phyloP scores from a whole-genome alignment of 2,329 filamentous ascomycete genomes.

The Diplodia sapinea region DNA sequence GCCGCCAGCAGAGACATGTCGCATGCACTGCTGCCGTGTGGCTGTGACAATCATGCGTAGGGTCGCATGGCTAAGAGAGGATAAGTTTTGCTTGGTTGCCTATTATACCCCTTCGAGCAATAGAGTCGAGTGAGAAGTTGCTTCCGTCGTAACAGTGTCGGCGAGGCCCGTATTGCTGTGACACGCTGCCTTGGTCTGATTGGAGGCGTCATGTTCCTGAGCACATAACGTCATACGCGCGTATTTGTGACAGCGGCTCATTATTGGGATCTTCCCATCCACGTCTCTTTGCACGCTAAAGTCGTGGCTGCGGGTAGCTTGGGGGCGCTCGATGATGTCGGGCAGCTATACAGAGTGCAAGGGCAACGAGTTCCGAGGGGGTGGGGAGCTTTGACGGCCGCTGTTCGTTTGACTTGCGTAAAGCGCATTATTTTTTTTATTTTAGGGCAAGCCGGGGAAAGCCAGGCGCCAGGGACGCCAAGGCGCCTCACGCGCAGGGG shows the following conservation, averaged over 20 bases:
- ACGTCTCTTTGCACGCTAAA: slow-evolving; percentile 3
- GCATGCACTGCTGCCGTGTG: not conserved
- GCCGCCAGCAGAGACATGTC: not conserved
- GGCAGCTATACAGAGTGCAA: slow-evolving; percentile 9
- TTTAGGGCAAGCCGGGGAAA: not conserved
- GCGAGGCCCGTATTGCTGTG: not conserved
- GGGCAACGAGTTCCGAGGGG: slow-evolving; percentile 10
- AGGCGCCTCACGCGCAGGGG: not conserved
- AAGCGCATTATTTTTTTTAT: slow-evolving; percentile 15
- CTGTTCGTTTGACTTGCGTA: slow-evolving; percentile 1
- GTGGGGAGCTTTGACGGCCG: slow-evolving; percentile 9
- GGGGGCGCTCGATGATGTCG: slow-evolving; percentile 3
- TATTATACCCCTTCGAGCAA: slow-evolving; percentile 21
- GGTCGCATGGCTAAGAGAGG: not conserved
- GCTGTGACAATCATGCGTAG: not conserved
- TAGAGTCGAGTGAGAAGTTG: slow-evolving; percentile 10
- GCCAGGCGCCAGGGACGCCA: slow-evolving; percentile 13
- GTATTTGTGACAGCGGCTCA: not conserved
- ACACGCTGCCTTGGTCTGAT: slow-evolving; percentile 8
- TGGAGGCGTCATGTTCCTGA: slow-evolving; percentile 12
- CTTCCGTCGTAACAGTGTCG: not conserved
- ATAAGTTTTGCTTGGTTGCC: slow-evolving; percentile 2
- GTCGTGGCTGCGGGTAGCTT: slow-evolving; percentile 13
- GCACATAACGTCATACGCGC: slow-evolving; percentile 18
- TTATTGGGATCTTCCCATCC: slow-evolving; percentile 26